Conservation (phyloP, 305 asterid species). For the Fraxinus angustifolia region DNA sequence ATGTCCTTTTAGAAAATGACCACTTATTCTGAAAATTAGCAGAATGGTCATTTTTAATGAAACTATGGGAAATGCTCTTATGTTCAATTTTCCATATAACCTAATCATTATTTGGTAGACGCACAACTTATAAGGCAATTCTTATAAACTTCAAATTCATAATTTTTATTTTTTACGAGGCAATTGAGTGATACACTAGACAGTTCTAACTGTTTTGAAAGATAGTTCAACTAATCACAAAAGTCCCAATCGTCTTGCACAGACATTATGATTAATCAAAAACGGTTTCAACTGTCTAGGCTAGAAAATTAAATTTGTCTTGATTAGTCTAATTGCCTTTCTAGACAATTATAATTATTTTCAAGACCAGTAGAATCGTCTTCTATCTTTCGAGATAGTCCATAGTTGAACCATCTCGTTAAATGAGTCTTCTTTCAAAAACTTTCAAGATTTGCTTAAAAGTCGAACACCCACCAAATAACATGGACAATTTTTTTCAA, state of each 20-base stretch:
- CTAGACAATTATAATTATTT: background rate
- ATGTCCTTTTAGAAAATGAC: background rate
- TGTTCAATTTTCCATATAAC: too few relatives aligned
- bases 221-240: background rate
- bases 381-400: background rate
- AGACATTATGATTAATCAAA: background rate
- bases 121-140: background rate
- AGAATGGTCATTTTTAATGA: background rate
- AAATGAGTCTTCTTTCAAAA: background rate
- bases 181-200: too few relatives aligned
- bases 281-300: background rate
- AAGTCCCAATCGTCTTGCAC: background rate
- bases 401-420: background rate
- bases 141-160: background rate
- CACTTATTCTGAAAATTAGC: background rate
- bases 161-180: too few relatives aligned
- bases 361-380: background rate
- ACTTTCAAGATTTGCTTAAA: background rate
- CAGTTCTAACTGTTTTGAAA: background rate
- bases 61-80: background rate
- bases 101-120: background rate
- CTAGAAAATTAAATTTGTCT: background rate
- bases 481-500: background rate
- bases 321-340: background rate
- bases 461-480: background rate